Evolutionary conservation across 176 grass and related monocot genomes (phyloP).

Genomic region (Hsuehochloa calcarea): DNA sequence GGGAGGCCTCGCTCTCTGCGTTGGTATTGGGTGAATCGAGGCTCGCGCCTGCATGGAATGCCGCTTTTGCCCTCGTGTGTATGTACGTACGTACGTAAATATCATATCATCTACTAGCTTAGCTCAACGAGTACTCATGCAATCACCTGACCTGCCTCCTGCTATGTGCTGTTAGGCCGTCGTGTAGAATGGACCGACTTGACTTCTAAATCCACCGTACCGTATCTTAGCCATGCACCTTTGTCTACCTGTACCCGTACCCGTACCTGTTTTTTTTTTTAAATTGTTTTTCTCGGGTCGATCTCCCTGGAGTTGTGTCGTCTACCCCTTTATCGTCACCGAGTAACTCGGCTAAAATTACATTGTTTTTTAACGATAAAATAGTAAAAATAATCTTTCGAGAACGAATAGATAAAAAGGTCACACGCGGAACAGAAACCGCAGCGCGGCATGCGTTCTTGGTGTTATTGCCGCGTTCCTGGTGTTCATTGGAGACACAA

Average conservation of each 20-base stretch:
- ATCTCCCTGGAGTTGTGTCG: background rate
- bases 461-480: background rate
- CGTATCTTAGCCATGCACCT: background rate
- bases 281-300: background rate
- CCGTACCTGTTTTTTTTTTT: no score
- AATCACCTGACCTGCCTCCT: background rate
- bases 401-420: no score
- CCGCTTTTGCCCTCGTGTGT: background rate
- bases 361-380: no score
- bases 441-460: no score
- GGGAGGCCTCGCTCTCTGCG: background rate
- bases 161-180: background rate
- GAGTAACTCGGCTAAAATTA: background rate
- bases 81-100: no score
- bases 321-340: background rate
- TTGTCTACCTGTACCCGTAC: background rate
- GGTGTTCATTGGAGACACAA: background rate
- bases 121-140: background rate
- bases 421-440: no score
- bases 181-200: background rate
- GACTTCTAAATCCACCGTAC: background rate
- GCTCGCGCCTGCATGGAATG: background rate
- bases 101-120: background rate
- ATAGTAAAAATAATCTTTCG: no score
- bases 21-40: background rate